Conservation (phyloP, 306 rosid species). For the Quercus bicolor region DNA sequence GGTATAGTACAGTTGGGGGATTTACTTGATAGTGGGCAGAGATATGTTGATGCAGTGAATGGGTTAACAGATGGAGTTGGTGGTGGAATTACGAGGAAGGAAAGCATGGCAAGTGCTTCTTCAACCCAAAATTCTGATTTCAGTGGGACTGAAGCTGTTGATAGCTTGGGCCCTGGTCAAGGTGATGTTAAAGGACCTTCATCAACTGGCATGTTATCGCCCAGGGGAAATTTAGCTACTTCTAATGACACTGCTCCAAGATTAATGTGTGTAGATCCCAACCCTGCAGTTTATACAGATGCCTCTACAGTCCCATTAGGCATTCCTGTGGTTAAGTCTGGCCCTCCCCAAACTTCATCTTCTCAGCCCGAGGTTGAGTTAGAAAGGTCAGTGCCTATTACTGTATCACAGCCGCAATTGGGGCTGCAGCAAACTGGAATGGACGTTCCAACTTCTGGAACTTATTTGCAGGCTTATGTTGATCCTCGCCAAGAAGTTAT, state of each 20-base stretch:
- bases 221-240: conserved; percentile 36
- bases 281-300: conserved; percentile 32
- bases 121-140: conserved; percentile 82
- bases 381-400: conserved; percentile 48
- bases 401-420: conserved; percentile 35
- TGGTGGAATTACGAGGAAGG: conserved; percentile 50
- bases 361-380: conserved; percentile 43
- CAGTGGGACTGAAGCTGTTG: conserved; percentile 56
- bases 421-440: conserved; percentile 53
- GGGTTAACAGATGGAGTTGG: conserved; percentile 45
- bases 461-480: conserved; percentile 51
- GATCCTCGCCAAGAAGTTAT: conserved; percentile 51
- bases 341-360: conserved; percentile 31
- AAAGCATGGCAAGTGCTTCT: conserved; percentile 63
- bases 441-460: conserved; percentile 43
- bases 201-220: conserved; percentile 29
- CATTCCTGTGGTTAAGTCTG: conserved; percentile 33
- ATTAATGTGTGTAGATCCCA: conserved; percentile 36
- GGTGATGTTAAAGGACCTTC: conserved; percentile 42
- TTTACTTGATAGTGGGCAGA: conserved; percentile 57
- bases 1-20: conserved; percentile 44
- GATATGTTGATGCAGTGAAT: conserved; percentile 81
- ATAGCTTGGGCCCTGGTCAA: conserved; percentile 39
- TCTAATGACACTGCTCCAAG: conserved; percentile 39
- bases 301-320: conserved; percentile 36